phyloP scores from a whole-genome alignment of 768 basidiomycete species.

The Polyporus arcularius region DNA sequence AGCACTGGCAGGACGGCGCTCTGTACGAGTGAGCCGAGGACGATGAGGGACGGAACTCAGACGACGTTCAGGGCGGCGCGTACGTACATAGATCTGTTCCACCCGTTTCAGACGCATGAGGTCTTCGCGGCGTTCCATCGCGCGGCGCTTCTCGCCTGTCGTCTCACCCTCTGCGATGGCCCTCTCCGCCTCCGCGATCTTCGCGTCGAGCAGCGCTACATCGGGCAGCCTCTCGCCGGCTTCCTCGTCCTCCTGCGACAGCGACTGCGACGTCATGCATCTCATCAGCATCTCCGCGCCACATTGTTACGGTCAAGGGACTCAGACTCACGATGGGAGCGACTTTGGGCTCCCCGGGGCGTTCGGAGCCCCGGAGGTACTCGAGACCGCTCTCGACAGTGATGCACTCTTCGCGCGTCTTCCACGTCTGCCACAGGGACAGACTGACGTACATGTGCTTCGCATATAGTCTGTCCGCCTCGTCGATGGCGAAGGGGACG shows the following conservation, averaged over 20 bases:
- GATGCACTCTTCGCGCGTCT: slow-evolving; percentile 93
- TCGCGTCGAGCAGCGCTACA: slow-evolving; percentile 68
- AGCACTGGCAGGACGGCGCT: slow-evolving; percentile 80
- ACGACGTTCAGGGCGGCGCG: not conserved
- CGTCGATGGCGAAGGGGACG: slow-evolving; percentile 96
- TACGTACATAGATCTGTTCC: slow-evolving; percentile 84
- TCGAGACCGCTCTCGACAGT: slow-evolving; percentile 91
- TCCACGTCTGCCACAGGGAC: slow-evolving; percentile 92
- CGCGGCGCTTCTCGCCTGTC: slow-evolving; percentile 55
- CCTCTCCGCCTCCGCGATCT: slow-evolving; percentile 65
- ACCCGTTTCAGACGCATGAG: slow-evolving; percentile 86
- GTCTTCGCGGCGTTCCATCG: slow-evolving; percentile 73
- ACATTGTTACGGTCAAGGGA: slow-evolving; percentile 44
- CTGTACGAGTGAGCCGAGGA: slow-evolving; percentile 40
- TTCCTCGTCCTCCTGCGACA: slow-evolving; percentile 44
- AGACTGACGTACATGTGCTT: slow-evolving; percentile 90
- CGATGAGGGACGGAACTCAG: not conserved
- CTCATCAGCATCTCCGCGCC: slow-evolving; percentile 29
- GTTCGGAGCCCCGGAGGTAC: slow-evolving; percentile 69
- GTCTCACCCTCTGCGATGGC: slow-evolving; percentile 53
- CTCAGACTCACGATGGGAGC: slow-evolving; percentile 28
- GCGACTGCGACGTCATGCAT: slow-evolving; percentile 6
- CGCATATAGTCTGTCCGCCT: slow-evolving; percentile 89
- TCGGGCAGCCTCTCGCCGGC: slow-evolving; percentile 74
- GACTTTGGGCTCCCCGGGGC: slow-evolving; percentile 47